These are phyloP conservation scores for Cutaneotrichosporon cavernicola DNA, from an alignment of 1,284 basidiomycete genomes.

Conservation along the genomic window DNA sequence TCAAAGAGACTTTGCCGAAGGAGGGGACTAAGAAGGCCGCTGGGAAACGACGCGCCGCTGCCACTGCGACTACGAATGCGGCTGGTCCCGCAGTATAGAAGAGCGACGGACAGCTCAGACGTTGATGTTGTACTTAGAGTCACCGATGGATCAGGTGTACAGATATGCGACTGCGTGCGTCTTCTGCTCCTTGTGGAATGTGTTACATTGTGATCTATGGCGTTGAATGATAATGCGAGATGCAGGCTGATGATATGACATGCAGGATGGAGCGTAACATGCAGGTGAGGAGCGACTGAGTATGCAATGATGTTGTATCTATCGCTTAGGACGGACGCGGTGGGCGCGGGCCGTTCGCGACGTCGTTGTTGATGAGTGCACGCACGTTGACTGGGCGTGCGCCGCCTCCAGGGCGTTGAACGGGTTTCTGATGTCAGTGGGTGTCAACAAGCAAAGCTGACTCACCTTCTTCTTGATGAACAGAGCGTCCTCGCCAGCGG, in stretches of 20 bases:
- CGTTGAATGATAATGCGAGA: not conserved
- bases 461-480: slow-evolving; percentile 53
- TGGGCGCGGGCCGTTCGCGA: slow-evolving; percentile 13
- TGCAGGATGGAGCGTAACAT: not conserved
- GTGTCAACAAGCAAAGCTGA: not conserved
- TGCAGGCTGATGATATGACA: not conserved
- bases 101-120: not conserved
- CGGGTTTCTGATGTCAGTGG: slow-evolving; percentile 23
- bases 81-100: not conserved
- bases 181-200: not conserved
- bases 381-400: slow-evolving; percentile 22
- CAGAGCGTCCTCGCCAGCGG: slow-evolving; percentile 37
- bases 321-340: not conserved
- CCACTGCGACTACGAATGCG: not conserved
- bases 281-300: not conserved
- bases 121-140: not conserved
- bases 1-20: not conserved
- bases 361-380: slow-evolving; percentile 24
- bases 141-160: not conserved
- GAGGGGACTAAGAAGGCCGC: not conserved
- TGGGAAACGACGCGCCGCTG: not conserved
- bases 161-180: slow-evolving; percentile 3
- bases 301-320: not conserved
- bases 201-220: not conserved
- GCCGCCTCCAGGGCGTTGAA: not conserved